Evolutionary conservation across 208 protist species (phyloP).

Genomic region (Herpetomonas muscarum): DNA sequence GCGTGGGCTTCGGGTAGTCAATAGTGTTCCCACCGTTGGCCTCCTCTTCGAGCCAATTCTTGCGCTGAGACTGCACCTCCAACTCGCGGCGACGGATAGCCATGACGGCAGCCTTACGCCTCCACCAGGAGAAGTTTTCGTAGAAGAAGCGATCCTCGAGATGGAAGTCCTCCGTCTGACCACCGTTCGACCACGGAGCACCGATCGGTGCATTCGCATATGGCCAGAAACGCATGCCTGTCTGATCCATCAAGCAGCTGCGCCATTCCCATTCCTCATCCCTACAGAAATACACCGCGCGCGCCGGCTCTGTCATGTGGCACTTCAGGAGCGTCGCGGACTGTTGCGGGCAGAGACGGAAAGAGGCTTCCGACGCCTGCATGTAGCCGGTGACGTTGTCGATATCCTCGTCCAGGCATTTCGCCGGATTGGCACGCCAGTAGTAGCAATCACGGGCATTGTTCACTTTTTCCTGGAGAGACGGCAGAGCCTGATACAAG

Average conservation of each 20-base stretch:
- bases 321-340: constrained; percentile 89
- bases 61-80: constrained; percentile 66
- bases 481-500: constrained; percentile 81
- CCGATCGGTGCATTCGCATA: constrained; percentile 87
- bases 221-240: constrained; percentile 85
- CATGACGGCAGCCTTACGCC: constrained; percentile 72
- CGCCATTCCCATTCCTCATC: constrained; percentile 93
- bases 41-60: constrained; percentile 68
- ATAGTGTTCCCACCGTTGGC: constrained; percentile 26
- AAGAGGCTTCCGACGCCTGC: constrained; percentile 85
- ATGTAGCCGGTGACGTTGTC: constrained; percentile 77
- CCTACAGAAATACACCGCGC: constrained; percentile 87
- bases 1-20: constrained; percentile 57
- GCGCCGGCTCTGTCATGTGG: constrained; percentile 88
- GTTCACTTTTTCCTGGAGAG: constrained; percentile 62
- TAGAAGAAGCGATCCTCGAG: constrained; percentile 89
- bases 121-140: constrained; percentile 85
- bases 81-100: constrained; percentile 77
- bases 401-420: constrained; percentile 81
- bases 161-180: constrained; percentile 90
- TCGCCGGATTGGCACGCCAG: constrained; percentile 86
- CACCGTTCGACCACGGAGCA: constrained; percentile 83
- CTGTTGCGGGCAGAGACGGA: constrained; percentile 87
- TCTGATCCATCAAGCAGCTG: constrained; percentile 90
- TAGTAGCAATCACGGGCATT: constrained; percentile 84